Evolutionary conservation across 805 yeast species (phyloP), one percentile per base, ranked within the genome.

Genomic region (Hagleromyces aurorensis): DNA sequence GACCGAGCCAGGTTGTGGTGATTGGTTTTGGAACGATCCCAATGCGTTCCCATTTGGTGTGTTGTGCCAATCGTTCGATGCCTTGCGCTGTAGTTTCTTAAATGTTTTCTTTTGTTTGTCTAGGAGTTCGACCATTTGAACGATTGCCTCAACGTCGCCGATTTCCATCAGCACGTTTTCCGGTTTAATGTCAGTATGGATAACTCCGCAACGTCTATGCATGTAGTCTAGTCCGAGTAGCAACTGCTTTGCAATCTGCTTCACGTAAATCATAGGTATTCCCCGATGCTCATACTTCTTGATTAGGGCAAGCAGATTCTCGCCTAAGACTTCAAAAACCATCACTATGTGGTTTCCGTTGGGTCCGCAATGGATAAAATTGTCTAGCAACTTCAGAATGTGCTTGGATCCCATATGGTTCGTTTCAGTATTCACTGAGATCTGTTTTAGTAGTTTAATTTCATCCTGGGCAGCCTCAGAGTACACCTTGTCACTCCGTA

Each of bases 241-340:
- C 23, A 83, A 64, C 55, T 84, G 94, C 45, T 78, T 78, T 11
- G 91, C 76, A 30, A 85, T 78, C 52, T 80, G 89, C 55, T 83
- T 80, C 20, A 83, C 91, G 45, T 80, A 71, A 13, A 69, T 67
- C 18, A 73, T 52, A 2, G 94, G 94, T n/a, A 84, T 70, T 13
- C 93, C 89, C 40, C 80, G 67, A 57, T 81, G 85, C 50, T 72
- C 67, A 49, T 70, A 87, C 33, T 87, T 67, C 40, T 83, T 71
- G 35, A 89, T 85, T 43, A 91, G 64, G 13, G 94, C 87, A 30
- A 91, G 62, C 43, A 91, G 57, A 52, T 86, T 89, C 56, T 91
- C 99, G 13, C 99, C 99, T 38, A 91, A 64, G 0, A 91, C 95
- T 59, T 91, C 98, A 55, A 91, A 91, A 1, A 89, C 96, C 97